Conservation (phyloP, 768 basidiomycete genomes). For the Lactarius sp. region DNA sequence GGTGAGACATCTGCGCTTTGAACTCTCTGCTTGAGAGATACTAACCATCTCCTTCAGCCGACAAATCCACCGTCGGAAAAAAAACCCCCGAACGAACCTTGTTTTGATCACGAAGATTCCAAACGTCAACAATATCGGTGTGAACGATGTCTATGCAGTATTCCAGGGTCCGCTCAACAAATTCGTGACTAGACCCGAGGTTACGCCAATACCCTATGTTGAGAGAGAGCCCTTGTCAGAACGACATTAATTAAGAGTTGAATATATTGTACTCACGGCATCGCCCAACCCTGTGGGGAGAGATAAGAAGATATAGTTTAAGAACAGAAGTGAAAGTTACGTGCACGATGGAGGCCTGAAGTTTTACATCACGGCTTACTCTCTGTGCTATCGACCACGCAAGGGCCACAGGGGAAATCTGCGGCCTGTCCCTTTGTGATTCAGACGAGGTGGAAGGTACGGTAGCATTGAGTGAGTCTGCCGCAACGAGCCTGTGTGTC, state of each 20-base stretch:
- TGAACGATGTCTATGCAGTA: no score
- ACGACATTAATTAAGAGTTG: neutral
- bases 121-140: neutral
- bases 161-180: no score
- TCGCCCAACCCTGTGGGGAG: neutral
- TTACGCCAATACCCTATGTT: no score
- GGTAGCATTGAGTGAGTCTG: neutral
- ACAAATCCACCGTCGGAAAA: neutral
- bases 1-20: no score
- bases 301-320: neutral
- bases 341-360: conserved; percentile 12
- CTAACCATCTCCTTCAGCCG: no score
- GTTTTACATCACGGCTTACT: neutral
- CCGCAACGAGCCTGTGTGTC: neutral
- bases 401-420: neutral
- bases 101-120: neutral
- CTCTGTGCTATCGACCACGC: conserved; percentile 7
- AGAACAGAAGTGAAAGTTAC: neutral
- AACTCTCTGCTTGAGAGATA: no score
- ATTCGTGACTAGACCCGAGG: no score
- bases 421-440: neutral
- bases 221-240: neutral
- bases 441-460: neutral
- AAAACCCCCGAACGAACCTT: neutral
- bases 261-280: neutral